Evolutionary conservation across 306 rosid genomes (phyloP), one percentile per base, ranked within the genome.

Genomic region (Citrullus amarus): DNA sequence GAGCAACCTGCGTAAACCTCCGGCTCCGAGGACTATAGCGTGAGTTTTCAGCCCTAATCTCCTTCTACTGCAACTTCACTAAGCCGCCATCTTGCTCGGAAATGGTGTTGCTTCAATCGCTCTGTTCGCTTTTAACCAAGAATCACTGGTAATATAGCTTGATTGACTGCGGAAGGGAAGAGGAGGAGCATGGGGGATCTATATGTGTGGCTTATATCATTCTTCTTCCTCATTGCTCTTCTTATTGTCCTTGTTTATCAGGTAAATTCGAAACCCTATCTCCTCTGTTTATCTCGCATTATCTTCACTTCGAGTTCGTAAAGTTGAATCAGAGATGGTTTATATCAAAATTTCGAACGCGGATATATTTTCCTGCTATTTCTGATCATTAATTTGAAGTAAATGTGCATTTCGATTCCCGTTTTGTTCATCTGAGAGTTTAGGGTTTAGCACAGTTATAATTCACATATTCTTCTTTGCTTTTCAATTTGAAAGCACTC

Each of bases 131-230:
- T 55, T 10, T 41, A 72, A 50, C 60, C 44, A 8, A 14, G 32
- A 72, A 72, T 50, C 60, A 48, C 38, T 72, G 25, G 6, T 55
- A 38, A 55, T 75, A 17, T 36, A 9, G 20, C 51, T n/a, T 17
- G n/a, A 55, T 53, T 32, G 53, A 36, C 51, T 6, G 63, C 48
- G 13, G 79, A 39, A 34, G 78, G 25, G 82, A 20, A 63, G 76
- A 25, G 78, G 62, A 57, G 79, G 76, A 85, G 46, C 72, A 89
- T 90, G 94, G 90, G 39, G 61, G 92, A 85, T 81, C 81, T 90
- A 2, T 79, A 77, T 71, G 82, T 82, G 10, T 90, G 94, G 94
- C 89, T 90, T 57, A 53, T 90, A 78, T 90, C 94, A 84, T 88
- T 90, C 88, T 81, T 90, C 83, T 79, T 84, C 81, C 87, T 90